phyloP scores from a whole-genome alignment of 345 rosid species.

The Linum lewisii region DNA sequence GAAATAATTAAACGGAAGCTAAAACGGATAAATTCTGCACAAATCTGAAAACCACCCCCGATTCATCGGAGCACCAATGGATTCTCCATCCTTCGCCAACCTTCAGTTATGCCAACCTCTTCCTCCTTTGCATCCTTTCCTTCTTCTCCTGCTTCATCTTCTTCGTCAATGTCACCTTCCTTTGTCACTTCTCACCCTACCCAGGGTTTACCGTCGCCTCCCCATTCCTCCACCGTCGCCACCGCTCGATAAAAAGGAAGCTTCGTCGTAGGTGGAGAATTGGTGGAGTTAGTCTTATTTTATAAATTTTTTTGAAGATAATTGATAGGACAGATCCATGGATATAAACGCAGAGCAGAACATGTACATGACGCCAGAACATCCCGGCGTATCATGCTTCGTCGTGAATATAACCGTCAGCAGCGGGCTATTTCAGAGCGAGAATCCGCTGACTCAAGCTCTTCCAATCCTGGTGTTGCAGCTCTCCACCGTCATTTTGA shows the following conservation, averaged over 20 bases:
- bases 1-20: not conserved
- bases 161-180: too few species aligned
- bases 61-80: not conserved
- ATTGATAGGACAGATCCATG: not conserved
- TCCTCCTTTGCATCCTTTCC: not conserved
- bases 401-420: not conserved
- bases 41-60: not conserved
- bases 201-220: not conserved
- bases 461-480: slow-evolving; percentile 26
- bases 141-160: not conserved
- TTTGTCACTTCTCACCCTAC: too few species aligned
- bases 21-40: not conserved
- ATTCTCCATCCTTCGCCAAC: not conserved
- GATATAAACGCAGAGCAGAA: not conserved
- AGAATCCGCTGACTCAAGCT: slow-evolving; percentile 7
- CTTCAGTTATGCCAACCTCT: not conserved
- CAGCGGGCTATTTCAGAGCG: slow-evolving; percentile 2
- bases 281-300: not conserved
- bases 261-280: not conserved
- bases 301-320: too few species aligned
- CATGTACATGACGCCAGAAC: not conserved
- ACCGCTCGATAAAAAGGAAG: not conserved
- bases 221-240: too few species aligned
- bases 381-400: not conserved
- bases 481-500: slow-evolving; percentile 13